Base-by-base conservation (phyloP, 179 eudicot genomes). In the Vitellaria paradoxa region DNA sequence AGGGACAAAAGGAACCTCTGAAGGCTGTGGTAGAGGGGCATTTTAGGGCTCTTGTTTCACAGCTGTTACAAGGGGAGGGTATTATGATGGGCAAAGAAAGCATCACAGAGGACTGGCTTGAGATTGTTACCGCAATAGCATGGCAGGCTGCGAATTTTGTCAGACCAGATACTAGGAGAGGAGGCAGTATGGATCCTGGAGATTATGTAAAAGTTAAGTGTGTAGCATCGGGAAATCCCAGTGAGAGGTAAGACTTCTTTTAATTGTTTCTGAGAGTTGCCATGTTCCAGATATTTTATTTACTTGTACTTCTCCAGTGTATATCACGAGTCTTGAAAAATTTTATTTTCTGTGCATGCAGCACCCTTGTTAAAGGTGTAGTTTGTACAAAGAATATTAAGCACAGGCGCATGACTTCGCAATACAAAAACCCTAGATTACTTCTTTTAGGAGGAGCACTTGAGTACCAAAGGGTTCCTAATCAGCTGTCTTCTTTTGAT, bases 121-220 rank as follows among this genome's bases (percentile, higher is more conserved):
- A 89, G 50, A 82, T 94, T 79, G 82, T 94, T 72, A 91, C 93
- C 71, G 50, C 73, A 65, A 81, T 96, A 73, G 91, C 99, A 55
- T 96, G 99, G 99, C 96, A 93, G 86, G 98, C 98, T 76, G 99
- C 97, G 68, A 94, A 90, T 70, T 96, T 81, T 85, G 91, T 96
- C 73, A 91, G 89, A 87, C 99, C 99, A 49, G 94, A 96, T 81
- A 94, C 97, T 62, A 96, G 88, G 81, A 86, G 77, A 85, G 99
- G 98, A 65, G 99, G 99, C 76, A 96, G 98, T 82, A 96, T 96
- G 99, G 99, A 96, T 86, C 99, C 99, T 15, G 93, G 83, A 60
- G 90, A 91, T 80, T 96, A 96, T 86, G 88, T 94, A 70, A 94
- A 94, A 85, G 85, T 96, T 26, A 96, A 96, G 85, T 96, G 99